These are phyloP conservation scores for Diaporthe velutina DNA, from an alignment of 2,329 filamentous ascomycete species.

Conservation along the genomic window DNA sequence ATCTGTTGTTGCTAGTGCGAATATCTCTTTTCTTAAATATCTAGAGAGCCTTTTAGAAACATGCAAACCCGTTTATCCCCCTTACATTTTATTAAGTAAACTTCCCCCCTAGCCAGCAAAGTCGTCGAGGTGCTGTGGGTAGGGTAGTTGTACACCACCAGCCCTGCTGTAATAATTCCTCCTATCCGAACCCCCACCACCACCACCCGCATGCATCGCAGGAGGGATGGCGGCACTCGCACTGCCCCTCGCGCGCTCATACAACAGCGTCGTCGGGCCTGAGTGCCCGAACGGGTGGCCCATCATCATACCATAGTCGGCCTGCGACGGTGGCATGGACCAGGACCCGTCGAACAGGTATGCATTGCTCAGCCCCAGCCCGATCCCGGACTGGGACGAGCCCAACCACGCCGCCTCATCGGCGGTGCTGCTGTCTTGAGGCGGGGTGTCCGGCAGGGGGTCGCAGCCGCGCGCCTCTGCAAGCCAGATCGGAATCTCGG, in stretches of 20 bases:
- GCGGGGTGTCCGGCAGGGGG: slow-evolving; percentile 5
- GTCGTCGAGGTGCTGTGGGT: background rate
- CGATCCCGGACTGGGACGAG: background rate
- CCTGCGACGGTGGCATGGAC: background rate
- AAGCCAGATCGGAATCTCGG: slow-evolving; percentile 38
- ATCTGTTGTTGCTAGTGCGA: too few relatives aligned
- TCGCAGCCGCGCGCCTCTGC: slow-evolving; percentile 37
- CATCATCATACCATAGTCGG: background rate
- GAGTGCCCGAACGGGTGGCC: background rate
- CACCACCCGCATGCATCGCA: background rate
- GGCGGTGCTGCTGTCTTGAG: background rate
- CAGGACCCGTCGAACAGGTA: slow-evolving; percentile 2
- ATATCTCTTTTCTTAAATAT: too few relatives aligned
- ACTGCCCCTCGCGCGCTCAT: slow-evolving; percentile 19
- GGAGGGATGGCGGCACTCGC: background rate
- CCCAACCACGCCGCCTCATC: background rate
- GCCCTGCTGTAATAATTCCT: background rate
- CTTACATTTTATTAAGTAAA: too few relatives aligned
- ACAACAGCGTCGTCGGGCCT: background rate
- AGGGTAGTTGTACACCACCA: background rate
- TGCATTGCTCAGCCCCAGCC: slow-evolving; percentile 2
- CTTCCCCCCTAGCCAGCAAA: background rate
- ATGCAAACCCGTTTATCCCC: too few relatives aligned
- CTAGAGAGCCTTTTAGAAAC: too few relatives aligned
- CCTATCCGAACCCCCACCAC: background rate